Base-by-base conservation (phyloP, 2,329 filamentous ascomycete species). In the Aspergillus tamarii region DNA sequence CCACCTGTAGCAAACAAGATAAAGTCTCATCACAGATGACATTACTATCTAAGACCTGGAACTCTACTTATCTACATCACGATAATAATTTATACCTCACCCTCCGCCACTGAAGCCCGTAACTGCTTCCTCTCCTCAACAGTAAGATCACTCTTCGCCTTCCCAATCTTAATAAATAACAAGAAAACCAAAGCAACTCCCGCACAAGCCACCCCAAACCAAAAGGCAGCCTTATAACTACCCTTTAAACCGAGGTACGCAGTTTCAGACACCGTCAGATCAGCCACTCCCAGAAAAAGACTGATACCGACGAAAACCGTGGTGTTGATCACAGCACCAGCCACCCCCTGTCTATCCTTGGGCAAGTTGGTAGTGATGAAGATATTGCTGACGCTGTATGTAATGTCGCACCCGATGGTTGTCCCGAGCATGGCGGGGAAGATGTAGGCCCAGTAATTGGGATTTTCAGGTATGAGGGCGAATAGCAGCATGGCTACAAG, bases 211-310 rank as follows among this genome's bases (percentile, higher is more conserved):
- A 64, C 62, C 2, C 62, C 62, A 58, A 64, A 61, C 62, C 62
- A 64, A 55, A 64, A 64, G 16, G 59, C 62, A 23, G 55, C 62
- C 16, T 64, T 64, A n/a, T 64, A 64, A n/a, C 62, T 64, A 21
- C 59, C 28, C 16, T 54, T 43, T 39, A 28, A 9, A 1, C 62
- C 59, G 1, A 64, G 21, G 26, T 57, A n/a, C 26, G 34, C 21
- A 14, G 62, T 64, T 28, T 61, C 34, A 9, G 59, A 36, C 8
- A 59, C 59, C 4, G 53, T 45, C 19, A 61, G 19, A 50, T 64
- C 62, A 16, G 62, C 59, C 46, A 64, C 4, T 2, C 62, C 62
- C 4, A 64, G 45, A 39, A 64, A 64, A 39, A 64, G 61, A 19
- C 62, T 64, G 21, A 64, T 64, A 23, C 62, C 62, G 5, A 50